Percentiles rank a stretch among this genome's conserved stretches.
Conservation (phyloP, 2,329 filamentous ascomycete species). For the Aspergillus awamori region DNA sequence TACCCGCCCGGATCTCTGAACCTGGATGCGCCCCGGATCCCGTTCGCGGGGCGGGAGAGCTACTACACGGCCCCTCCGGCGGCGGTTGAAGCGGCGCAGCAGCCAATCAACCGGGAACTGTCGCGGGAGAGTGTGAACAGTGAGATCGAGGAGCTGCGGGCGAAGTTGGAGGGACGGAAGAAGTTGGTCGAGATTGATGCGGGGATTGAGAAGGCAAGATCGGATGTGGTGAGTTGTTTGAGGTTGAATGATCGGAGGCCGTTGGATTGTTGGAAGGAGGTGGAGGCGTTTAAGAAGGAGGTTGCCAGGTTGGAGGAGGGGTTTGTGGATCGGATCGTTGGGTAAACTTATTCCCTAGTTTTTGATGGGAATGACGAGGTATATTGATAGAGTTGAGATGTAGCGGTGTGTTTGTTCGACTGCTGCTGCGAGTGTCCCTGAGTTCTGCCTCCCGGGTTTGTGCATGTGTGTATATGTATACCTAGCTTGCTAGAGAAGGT, state of each 20-base stretch:
- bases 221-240: conserved; percentile 77
- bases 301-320: conserved; percentile 81
- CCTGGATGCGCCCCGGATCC: conserved; percentile 47
- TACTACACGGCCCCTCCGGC: conserved; percentile 26
- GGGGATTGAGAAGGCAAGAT: conserved; percentile 72
- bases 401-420: background rate
- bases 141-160: conserved; percentile 60
- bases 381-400: background rate
- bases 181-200: conserved; percentile 67
- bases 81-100: conserved; percentile 10
- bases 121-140: conserved; percentile 57
- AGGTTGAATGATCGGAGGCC: conserved; percentile 82
- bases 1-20: conserved; percentile 36
- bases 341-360: conserved; percentile 27
- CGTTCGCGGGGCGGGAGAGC: conserved; percentile 45
- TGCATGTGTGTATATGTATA: conserved; percentile 27
- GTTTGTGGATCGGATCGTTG: conserved; percentile 79
- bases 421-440: background rate
- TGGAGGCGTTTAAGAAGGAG: conserved; percentile 86
- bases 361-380: background rate
- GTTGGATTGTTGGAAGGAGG: conserved; percentile 92
- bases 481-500: conserved; percentile 15
- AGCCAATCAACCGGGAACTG: conserved; percentile 46
- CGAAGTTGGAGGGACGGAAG: conserved; percentile 64
- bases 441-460: background rate